Evolutionary conservation across 2,329 filamentous ascomycete species (phyloP), one percentile per base, ranked within the genome.

Genomic region (Trichoderma atroviride): DNA sequence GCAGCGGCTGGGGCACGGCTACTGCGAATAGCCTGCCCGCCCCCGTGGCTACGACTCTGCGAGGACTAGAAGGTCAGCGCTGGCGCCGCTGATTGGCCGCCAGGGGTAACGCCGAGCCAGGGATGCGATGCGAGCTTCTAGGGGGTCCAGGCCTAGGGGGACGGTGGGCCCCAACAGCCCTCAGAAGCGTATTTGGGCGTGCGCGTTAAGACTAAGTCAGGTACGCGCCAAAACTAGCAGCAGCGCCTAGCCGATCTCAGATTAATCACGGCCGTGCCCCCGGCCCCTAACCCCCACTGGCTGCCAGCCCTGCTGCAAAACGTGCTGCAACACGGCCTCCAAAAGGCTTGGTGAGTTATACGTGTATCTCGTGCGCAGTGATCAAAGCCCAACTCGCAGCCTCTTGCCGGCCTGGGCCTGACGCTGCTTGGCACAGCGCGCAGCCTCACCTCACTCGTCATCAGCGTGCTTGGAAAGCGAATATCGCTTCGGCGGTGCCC

Each of bases 81-180:
- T 47, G 24, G n/a, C n/a, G 55, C 14, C 7, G 14, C 29, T 67
- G 63, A 67, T 67, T 67, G 63, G 63, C 29, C n/a, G 5, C 31
- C 56, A 58, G 56, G 19, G 56, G 31, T 37, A 22, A 5, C 52
- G 35, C 37, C 53, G 27, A 59, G 5, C 40, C 35, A 47, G 63
- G 61, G 63, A 52, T 50, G 9, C 29, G 63, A 37, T 67, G 63
- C 63, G 63, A 67, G 40, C n/a, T 33, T 33, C 31, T 40, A 14
- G 40, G 27, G n/a, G n/a, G 53, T 58, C 60, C 43, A 22, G 55
- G 40, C 62, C n/a, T 47, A 19, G 10, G 27, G 53, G 40, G 27
- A 19, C 16, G 7, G 35, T 59, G 57, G 19, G 40, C 27, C 27
- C 33, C 24, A 59, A 13, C 56, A 22, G 56, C 33, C 33, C 24